Evolutionary conservation across 768 basidiomycete genomes (phyloP), one percentile per base, ranked within the genome.

Genomic region (Rhizopogon vulgaris): DNA sequence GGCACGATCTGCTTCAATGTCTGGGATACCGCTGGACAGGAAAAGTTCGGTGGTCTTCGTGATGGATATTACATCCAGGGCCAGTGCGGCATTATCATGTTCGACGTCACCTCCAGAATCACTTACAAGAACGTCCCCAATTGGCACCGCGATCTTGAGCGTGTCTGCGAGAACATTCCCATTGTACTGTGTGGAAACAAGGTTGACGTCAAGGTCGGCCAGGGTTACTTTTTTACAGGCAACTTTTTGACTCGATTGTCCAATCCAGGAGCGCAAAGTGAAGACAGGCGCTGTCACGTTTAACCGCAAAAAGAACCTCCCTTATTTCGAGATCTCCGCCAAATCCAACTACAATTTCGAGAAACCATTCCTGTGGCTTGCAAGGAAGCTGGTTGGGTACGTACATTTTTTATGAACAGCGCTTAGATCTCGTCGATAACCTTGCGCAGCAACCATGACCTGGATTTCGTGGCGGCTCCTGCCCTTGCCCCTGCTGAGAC

Each of bases 291-390:
- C 87, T 39, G 96, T 99, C 55, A 99, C 96, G 41, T 99, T 99
- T 87, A 96, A 98, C 80, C 82, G 96, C 68, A 99, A 99, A 90
- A 99, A 99, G 82, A 97, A 95, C 74, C 81, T 99, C 48, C 96
- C 98, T 69, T 99, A 99, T 78, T 99, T 94, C 69, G 96, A 99
- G 67, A 98, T 99, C 61, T 98, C 96, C 0, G 96, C 96, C 49
- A 99, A 99, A 75, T 97, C 94, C 41, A 99, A 99, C 80, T 99
- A 98, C 73, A 99, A 99, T 79, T 98, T 98, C 67, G 96, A 99
- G 75, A 97, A 97, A 71, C 96, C 96, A 46, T 98, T 99, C 91
- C 81, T 99, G 58, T 98, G 96, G 96, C 80, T 98, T 69, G 94
- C 92, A 53, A 84, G 93, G 76, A 99, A 98, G 76, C 80, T 99